phyloP scores from a whole-genome alignment of 805 yeast genomes.

The Sugiyamaella floridensis region DNA sequence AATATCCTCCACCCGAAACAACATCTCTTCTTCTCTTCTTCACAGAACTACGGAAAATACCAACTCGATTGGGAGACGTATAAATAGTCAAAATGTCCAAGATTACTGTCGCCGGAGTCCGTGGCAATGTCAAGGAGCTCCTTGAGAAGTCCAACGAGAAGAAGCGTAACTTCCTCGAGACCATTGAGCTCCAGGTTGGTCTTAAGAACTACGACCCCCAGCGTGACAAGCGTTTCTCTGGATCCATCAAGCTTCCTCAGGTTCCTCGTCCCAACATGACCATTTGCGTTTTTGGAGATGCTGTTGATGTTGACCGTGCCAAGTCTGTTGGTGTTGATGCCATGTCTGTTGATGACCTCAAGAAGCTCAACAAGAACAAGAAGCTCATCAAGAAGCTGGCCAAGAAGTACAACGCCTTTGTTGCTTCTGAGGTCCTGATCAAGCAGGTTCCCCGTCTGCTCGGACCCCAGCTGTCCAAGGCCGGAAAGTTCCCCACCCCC shows the following conservation, averaged over 20 bases:
- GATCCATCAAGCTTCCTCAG: slow-evolving; percentile 94
- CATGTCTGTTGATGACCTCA: slow-evolving; percentile 99
- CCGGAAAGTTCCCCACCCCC: slow-evolving; percentile 99
- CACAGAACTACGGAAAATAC: slow-evolving; percentile 15
- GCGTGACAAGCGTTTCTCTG: slow-evolving; percentile 99
- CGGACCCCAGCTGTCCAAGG: slow-evolving; percentile 99
- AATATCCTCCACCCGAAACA: neutral
- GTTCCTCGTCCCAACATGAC: slow-evolving; percentile 99
- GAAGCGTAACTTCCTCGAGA: slow-evolving; percentile 99
- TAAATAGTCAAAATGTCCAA: slow-evolving; percentile 40
- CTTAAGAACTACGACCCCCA: slow-evolving; percentile 99
- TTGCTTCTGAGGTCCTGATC: slow-evolving; percentile 98
- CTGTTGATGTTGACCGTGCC: slow-evolving; percentile 99
- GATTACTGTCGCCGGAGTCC: slow-evolving; percentile 85
- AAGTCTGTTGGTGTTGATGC: slow-evolving; percentile 98
- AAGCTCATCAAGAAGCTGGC: slow-evolving; percentile 99
- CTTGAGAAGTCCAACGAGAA: slow-evolving; percentile 86
- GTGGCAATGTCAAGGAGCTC: slow-evolving; percentile 92
- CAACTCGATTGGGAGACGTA: slow-evolving; percentile 23
- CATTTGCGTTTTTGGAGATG: slow-evolving; percentile 99
- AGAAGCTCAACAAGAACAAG: slow-evolving; percentile 99
- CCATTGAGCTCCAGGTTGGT: slow-evolving; percentile 99
- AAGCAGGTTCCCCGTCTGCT: slow-evolving; percentile 99
- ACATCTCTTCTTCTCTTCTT: slow-evolving; percentile 3
- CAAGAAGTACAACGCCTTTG: slow-evolving; percentile 99